Evolutionary conservation across 192 early-diverging fungal genomes (phyloP), one percentile per base, ranked within the genome.

Genomic region (Coemansia sp.): DNA sequence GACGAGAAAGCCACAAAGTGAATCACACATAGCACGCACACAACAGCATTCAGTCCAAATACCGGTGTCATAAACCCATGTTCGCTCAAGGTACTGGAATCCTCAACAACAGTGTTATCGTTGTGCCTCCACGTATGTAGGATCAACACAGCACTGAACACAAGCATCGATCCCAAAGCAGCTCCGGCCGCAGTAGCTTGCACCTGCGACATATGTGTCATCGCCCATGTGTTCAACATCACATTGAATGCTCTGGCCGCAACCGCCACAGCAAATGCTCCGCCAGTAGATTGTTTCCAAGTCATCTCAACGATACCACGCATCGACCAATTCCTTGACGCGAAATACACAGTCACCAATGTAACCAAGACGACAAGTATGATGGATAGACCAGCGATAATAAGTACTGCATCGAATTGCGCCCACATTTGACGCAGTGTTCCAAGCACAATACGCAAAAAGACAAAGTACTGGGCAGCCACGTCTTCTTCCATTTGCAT

Each of bases 381-480:
- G 2, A 90, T 62, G 9, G 72, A 33, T 1, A 87, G 76, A 9
- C 95, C 95, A 7, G 84, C 49, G 0, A 80, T 50, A 60, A 98
- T 96, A 26, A 89, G 69, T 1, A 78, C 74, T 5, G 82, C 65
- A 42, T 98, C 92, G 58, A 98, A 98, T 24, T 91, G 88, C 13
- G 93, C 90, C 95, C 95, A 98, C 30, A 90, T 81, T 25, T 80
- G 67, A n/a, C 90, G 84, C 48, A 88, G 82, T 14, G 83, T 80
- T 11, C 78, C 78, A 11, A 98, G 75, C 0, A 87, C 79, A 5
- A 60, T 58, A 1, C 85, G 64, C 34, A 87, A 67, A 47, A 88
- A 89, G 10, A 43, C 65, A 11, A 56, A 46, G 55, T 78, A 78
- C 44, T 58, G 53, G 3, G 60, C 55, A 0, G 69, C 64, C 15